A percentile compares a stretch with the other conserved stretches of the same genome.
Evolutionary conservation across 441 rosid genomes (phyloP).

Genomic region (Erodium trifolium): DNA sequence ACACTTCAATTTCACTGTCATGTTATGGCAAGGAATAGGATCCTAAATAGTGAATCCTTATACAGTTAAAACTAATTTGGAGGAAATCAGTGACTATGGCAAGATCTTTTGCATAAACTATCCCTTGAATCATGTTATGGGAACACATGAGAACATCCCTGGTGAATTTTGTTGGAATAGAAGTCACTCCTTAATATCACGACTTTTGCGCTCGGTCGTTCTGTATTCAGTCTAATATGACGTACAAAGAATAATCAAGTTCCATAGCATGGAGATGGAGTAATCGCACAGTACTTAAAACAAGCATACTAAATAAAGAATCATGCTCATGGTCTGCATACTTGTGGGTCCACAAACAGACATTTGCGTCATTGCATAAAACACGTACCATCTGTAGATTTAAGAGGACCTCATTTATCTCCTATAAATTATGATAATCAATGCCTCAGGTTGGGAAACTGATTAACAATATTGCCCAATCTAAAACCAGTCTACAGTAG

Average conservation of each 20-base stretch:
- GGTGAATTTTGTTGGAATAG: background rate
- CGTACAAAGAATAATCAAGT: no score
- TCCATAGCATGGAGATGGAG: no score
- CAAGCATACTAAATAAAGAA: background rate
- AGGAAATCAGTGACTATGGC: background rate
- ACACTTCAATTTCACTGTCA: background rate
- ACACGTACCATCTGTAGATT: no score
- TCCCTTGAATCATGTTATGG: background rate
- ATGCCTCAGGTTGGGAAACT: background rate
- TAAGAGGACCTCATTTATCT: background rate
- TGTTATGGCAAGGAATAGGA: background rate
- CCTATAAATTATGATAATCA: background rate
- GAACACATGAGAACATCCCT: background rate
- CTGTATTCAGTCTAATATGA: no score
- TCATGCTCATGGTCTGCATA: no score
- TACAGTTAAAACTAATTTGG: background rate
- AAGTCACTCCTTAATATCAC: background rate
- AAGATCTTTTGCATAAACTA: background rate
- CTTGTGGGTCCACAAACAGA: background rate
- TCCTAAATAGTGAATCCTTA: background rate
- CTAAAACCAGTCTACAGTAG: background rate
- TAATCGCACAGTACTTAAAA: background rate
- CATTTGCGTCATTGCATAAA: background rate
- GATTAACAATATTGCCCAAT: background rate
- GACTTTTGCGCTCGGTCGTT: background rate